These are phyloP conservation scores for Kuraishia borneana DNA, from an alignment of 805 yeast species.

Conservation along the genomic window DNA sequence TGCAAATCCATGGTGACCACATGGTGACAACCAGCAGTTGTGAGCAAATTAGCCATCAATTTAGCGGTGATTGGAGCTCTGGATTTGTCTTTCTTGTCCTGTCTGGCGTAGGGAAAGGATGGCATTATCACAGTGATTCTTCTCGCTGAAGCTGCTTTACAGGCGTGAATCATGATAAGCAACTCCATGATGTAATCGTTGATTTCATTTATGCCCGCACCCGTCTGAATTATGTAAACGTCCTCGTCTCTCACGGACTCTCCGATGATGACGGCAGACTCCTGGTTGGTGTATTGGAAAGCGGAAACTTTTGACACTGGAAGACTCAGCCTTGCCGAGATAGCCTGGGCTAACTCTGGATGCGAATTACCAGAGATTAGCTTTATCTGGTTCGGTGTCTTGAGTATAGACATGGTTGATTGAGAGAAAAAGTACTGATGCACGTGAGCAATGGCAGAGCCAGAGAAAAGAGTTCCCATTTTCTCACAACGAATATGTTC, in stretches of 20 bases:
- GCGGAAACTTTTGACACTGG: conserved; percentile 68
- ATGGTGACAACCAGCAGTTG: conserved; percentile 92
- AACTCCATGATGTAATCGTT: conserved; percentile 85
- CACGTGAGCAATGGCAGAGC: too few relatives aligned
- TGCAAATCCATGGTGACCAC: conserved; percentile 95
- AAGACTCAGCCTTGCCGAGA: conserved; percentile 55
- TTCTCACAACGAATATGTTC: too few relatives aligned
- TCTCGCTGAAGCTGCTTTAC: conserved; percentile 92
- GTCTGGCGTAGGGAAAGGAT: conserved; percentile 94
- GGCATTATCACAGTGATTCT: conserved; percentile 92
- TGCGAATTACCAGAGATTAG: conserved; percentile 64
- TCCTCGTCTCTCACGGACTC: conserved; percentile 90
- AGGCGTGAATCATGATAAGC: conserved; percentile 83
- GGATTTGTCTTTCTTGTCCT: conserved; percentile 91
- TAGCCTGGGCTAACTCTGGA: conserved; percentile 66
- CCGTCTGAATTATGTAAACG: conserved; percentile 76
- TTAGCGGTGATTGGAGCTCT: conserved; percentile 97
- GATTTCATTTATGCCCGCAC: conserved; percentile 61
- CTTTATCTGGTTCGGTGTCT: conserved; percentile 33
- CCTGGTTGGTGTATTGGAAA: conserved; percentile 77
- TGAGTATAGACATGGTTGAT: conserved; percentile 22
- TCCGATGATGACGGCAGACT: conserved; percentile 79
- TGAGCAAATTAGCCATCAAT: conserved; percentile 79
- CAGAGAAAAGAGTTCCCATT: too few relatives aligned
- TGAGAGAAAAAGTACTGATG: too few relatives aligned